A percentile compares a stretch with the other conserved stretches of the same genome.
Evolutionary conservation across 2,329 filamentous ascomycete genomes (phyloP).

Genomic region (Talaromyces sp.): DNA sequence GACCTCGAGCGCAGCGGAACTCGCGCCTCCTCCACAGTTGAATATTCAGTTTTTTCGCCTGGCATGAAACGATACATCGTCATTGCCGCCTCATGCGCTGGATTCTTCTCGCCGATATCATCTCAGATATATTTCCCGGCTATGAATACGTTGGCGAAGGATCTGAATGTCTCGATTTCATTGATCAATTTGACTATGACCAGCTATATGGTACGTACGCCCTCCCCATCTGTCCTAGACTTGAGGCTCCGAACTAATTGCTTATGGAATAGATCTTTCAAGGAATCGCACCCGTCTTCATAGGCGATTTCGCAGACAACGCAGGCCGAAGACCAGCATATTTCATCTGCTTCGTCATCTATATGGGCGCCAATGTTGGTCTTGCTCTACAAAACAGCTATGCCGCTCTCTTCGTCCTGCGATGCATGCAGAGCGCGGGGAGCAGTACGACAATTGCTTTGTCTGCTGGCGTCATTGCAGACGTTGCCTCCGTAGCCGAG

Average conservation of each 20-base stretch:
- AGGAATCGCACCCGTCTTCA: slow-evolving; percentile 52
- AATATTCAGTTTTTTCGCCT: slow-evolving; percentile 24
- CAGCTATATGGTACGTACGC: slow-evolving; percentile 49
- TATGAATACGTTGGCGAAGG: slow-evolving; percentile 39
- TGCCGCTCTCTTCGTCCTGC: slow-evolving; percentile 34
- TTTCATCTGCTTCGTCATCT: slow-evolving; percentile 50
- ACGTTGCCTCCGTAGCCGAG: slow-evolving; percentile 38
- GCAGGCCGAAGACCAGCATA: slow-evolving; percentile 52
- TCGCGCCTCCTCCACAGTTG: slow-evolving; percentile 12
- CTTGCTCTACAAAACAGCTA: slow-evolving; percentile 37
- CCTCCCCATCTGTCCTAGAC: slow-evolving; percentile 24
- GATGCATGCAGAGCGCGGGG: slow-evolving; percentile 38
- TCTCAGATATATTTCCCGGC: slow-evolving; percentile 50
- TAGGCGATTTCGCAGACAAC: slow-evolving; percentile 52
- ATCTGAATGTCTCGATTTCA: slow-evolving; percentile 39
- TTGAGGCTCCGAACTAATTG: not conserved
- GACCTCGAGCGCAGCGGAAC: slow-evolving; percentile 14
- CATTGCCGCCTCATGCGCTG: slow-evolving; percentile 22
- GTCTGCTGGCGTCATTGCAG: slow-evolving; percentile 39
- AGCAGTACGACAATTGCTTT: slow-evolving; percentile 43
- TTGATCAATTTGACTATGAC: slow-evolving; percentile 47
- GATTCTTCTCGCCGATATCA: slow-evolving; percentile 45
- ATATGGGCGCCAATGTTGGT: slow-evolving; percentile 39
- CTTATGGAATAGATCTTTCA: slow-evolving; percentile 54
- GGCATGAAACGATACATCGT: slow-evolving; percentile 23